These are phyloP conservation scores for Ustilago trichophora DNA, from an alignment of 1,284 basidiomycete genomes.

Conservation along the genomic window DNA sequence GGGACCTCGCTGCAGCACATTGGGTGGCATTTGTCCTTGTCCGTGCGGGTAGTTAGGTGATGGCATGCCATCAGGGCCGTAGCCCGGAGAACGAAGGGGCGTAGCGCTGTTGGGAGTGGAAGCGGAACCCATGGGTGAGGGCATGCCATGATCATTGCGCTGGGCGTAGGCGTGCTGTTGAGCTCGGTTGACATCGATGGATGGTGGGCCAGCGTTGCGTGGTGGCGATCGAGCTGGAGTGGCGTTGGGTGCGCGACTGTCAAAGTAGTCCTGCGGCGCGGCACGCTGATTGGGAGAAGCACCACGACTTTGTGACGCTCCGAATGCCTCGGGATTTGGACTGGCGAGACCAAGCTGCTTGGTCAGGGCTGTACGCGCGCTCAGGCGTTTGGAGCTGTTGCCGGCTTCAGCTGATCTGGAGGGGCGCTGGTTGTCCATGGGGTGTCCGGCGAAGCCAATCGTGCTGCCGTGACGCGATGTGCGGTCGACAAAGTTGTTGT, in stretches of 20 bases:
- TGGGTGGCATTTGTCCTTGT: constrained; percentile 19
- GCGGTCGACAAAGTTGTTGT: constrained; percentile 41
- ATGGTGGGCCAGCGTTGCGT: constrained; percentile 18
- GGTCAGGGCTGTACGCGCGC: constrained; percentile 48
- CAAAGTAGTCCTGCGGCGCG: constrained; percentile 23
- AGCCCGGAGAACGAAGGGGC: constrained; percentile 37
- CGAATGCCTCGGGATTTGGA: constrained; percentile 12
- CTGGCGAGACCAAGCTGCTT: constrained; percentile 49
- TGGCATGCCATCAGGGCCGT: constrained; percentile 21
- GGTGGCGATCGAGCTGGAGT: constrained; percentile 14
- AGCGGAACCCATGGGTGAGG: constrained; percentile 16
- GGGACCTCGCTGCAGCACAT: constrained; percentile 39
- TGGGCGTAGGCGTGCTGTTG: constrained; percentile 13
- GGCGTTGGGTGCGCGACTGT: constrained; percentile 15
- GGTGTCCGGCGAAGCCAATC: constrained; percentile 41
- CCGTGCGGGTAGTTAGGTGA: constrained; percentile 7
- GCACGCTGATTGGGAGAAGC: constrained; percentile 7
- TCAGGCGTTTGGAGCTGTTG: constrained; percentile 21
- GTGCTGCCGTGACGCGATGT: constrained; percentile 51
- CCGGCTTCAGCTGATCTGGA: background rate
- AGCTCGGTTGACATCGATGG: constrained; percentile 36
- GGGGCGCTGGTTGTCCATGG: background rate
- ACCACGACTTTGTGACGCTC: background rate
- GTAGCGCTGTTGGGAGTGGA: constrained; percentile 32
- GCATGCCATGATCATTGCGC: constrained; percentile 5